A percentile compares a stretch with the other conserved stretches of the same genome.
Conservation (phyloP, 257 asterid genomes). For the Solanum bulbocastanum region DNA sequence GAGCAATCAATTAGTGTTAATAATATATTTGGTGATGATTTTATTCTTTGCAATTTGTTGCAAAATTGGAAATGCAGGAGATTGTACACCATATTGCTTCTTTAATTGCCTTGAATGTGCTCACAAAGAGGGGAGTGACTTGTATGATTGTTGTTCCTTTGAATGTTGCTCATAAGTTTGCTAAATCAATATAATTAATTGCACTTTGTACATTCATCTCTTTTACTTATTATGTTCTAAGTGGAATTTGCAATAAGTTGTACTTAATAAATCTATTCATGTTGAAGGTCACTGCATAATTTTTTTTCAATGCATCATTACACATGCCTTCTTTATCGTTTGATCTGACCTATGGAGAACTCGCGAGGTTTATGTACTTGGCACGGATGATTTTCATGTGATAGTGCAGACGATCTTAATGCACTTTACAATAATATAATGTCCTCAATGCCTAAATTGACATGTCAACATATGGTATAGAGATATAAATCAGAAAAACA, state of each 20-base stretch:
- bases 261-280: not conserved
- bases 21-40: not conserved
- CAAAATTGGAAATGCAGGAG: not conserved
- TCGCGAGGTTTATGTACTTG: not conserved
- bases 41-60: not conserved
- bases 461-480: no score
- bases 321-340: not conserved
- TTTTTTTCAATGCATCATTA: not conserved
- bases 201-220: not conserved
- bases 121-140: not conserved
- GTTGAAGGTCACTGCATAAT: not conserved
- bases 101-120: not conserved
- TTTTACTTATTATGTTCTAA: no score
- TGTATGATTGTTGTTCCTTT: not conserved
- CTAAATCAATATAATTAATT: not conserved
- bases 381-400: not conserved
- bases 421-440: not conserved
- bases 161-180: not conserved
- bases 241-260: not conserved
- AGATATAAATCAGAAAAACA: no score
- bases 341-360: not conserved
- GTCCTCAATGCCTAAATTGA: no score
- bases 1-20: not conserved
- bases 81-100: not conserved
- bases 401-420: not conserved